These are phyloP conservation scores for Aspergillus glaucus DNA, from an alignment of 2,329 filamentous ascomycete genomes.

Conservation along the genomic window DNA sequence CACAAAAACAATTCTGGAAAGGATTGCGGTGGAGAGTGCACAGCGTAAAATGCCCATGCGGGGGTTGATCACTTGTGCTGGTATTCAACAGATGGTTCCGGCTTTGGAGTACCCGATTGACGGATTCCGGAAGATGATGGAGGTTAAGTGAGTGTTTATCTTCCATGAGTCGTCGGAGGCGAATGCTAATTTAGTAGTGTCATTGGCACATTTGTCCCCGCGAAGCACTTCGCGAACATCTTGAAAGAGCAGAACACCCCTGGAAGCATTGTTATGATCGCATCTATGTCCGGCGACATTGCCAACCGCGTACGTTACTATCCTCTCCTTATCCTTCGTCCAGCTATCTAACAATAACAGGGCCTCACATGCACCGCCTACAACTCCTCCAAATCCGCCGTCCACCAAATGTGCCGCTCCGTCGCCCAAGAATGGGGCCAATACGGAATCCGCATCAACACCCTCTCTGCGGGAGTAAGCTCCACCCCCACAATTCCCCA, in stretches of 20 bases:
- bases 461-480: slow-evolving; percentile 62
- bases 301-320: slow-evolving; percentile 48
- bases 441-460: slow-evolving; percentile 72
- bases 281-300: slow-evolving; percentile 63
- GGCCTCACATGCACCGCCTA: slow-evolving; percentile 59
- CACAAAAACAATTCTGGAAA: slow-evolving; percentile 30
- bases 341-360: slow-evolving; percentile 27
- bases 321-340: slow-evolving; percentile 1
- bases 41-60: slow-evolving; percentile 16
- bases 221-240: slow-evolving; percentile 27
- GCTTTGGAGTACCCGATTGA: slow-evolving; percentile 43
- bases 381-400: slow-evolving; percentile 46
- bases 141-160: slow-evolving; percentile 22
- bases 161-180: not conserved
- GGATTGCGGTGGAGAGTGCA: slow-evolving; percentile 24
- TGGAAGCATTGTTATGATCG: slow-evolving; percentile 62
- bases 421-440: slow-evolving; percentile 46
- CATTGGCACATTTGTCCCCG: slow-evolving; percentile 31
- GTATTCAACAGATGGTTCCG: slow-evolving; percentile 44
- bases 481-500: too few species aligned
- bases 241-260: slow-evolving; percentile 52
- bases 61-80: slow-evolving; percentile 42
- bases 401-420: slow-evolving; percentile 45
- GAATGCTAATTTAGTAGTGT: slow-evolving; percentile 14
- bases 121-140: slow-evolving; percentile 28